phyloP scores from a whole-genome alignment of 257 asterid genomes.

The Fraxinus quadrangulata region DNA sequence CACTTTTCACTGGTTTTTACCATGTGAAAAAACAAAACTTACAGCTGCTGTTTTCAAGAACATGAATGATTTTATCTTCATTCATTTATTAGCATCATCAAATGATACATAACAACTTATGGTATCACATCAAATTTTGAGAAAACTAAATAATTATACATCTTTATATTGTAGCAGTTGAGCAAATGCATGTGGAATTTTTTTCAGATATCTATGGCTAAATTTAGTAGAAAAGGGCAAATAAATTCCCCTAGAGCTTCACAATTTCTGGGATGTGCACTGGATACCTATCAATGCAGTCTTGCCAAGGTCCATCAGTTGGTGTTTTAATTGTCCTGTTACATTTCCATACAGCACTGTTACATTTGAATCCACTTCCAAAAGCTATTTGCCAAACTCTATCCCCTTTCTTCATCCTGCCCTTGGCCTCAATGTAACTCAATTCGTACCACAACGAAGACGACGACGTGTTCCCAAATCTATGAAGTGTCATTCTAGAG shows the following conservation, averaged over 20 bases:
- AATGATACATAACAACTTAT: constrained; percentile 24
- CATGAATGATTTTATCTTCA: constrained; percentile 16
- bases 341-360: constrained; percentile 87
- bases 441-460: constrained; percentile 84
- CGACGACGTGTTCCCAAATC: constrained; percentile 80
- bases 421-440: constrained; percentile 69
- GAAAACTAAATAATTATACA: constrained; percentile 17
- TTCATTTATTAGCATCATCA: constrained; percentile 24
- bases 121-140: background rate
- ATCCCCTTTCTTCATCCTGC: constrained; percentile 76
- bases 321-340: constrained; percentile 60
- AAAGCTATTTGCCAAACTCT: constrained; percentile 88
- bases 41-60: background rate
- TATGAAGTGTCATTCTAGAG: constrained; percentile 81
- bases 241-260: constrained; percentile 45
- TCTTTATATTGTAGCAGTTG: constrained; percentile 14
- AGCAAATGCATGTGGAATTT: constrained; percentile 40
- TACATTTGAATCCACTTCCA: constrained; percentile 85
- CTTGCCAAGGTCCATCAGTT: constrained; percentile 70
- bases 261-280: constrained; percentile 78
- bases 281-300: constrained; percentile 77
- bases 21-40: background rate
- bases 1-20: background rate
- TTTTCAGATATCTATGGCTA: constrained; percentile 20
- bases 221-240: constrained; percentile 8